Evolutionary conservation across 2,329 filamentous ascomycete species (phyloP).

Genomic region (Colletotrichum graminicola): DNA sequence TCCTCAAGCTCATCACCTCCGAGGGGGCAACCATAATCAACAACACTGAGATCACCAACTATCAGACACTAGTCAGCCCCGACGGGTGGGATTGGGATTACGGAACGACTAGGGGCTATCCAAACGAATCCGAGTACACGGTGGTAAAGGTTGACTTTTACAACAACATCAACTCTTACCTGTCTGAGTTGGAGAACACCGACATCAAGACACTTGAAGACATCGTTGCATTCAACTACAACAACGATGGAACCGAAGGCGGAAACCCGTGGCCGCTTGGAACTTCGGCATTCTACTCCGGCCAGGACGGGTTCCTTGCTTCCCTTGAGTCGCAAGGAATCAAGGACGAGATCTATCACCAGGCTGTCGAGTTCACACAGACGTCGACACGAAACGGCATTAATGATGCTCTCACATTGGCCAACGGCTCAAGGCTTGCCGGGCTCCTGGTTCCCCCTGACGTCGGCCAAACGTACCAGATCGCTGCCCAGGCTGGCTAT

Average conservation of each 20-base stretch:
- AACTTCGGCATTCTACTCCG: constrained; percentile 74
- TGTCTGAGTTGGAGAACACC: constrained; percentile 73
- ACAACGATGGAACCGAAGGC: constrained; percentile 75
- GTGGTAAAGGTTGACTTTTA: constrained; percentile 80
- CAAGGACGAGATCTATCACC: constrained; percentile 74
- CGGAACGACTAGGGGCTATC: constrained; percentile 67
- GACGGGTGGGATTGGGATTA: constrained; percentile 83
- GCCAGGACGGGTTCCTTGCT: constrained; percentile 78
- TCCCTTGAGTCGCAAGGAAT: constrained; percentile 71
- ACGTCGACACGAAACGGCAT: constrained; percentile 75
- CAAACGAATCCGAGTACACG: constrained; percentile 82
- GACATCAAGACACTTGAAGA: constrained; percentile 71
- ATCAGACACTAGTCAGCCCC: constrained; percentile 72
- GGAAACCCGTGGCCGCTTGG: constrained; percentile 67
- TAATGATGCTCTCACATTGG: constrained; percentile 71
- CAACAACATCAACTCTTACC: constrained; percentile 71
- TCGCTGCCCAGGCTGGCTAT: constrained; percentile 82
- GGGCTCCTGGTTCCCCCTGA: constrained; percentile 77
- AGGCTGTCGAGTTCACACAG: constrained; percentile 73
- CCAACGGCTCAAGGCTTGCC: constrained; percentile 59
- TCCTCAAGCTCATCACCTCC: constrained; percentile 65
- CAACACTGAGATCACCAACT: constrained; percentile 75
- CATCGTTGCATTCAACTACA: constrained; percentile 73
- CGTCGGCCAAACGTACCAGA: constrained; percentile 75
- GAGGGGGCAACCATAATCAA: constrained; percentile 78